These are phyloP conservation scores for Lotus japonicus DNA, from an alignment of 306 rosid genomes.

Conservation along the genomic window DNA sequence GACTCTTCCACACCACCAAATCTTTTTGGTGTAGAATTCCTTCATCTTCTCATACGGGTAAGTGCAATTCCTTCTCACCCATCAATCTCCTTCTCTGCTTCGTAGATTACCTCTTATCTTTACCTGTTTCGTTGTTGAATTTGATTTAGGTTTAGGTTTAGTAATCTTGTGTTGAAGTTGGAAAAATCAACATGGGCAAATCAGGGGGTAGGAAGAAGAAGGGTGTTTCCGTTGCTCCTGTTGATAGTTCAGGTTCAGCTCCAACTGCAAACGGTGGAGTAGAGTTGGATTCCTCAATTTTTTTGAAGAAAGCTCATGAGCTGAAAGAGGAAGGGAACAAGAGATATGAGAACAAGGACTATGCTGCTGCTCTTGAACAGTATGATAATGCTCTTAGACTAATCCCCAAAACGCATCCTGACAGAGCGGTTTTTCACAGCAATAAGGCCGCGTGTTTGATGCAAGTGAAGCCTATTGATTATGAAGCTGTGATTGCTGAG, in stretches of 20 bases:
- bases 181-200: conserved; percentile 63
- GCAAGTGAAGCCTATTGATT: conserved; percentile 95
- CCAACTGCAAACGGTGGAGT: conserved; percentile 56
- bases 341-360: conserved; percentile 80
- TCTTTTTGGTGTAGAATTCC: neutral
- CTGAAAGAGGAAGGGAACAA: conserved; percentile 88
- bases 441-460: conserved; percentile 87
- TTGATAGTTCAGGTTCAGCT: conserved; percentile 23
- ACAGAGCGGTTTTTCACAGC: conserved; percentile 87
- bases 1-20: neutral
- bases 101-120: neutral
- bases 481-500: conserved; percentile 78
- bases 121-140: neutral
- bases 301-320: conserved; percentile 89
- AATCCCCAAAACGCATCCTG: conserved; percentile 75
- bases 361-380: conserved; percentile 78
- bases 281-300: conserved; percentile 68
- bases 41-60: conserved; percentile 22
- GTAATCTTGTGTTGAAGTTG: neutral
- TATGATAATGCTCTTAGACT: conserved; percentile 80
- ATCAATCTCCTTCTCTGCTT: conserved; percentile 7
- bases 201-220: conserved; percentile 88
- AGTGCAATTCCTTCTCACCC: conserved; percentile 23
- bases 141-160: neutral
- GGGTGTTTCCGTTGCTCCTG: conserved; percentile 48